phyloP scores from a whole-genome alignment of 2,329 filamentous ascomycete genomes.

The Fusarium mundagurra region DNA sequence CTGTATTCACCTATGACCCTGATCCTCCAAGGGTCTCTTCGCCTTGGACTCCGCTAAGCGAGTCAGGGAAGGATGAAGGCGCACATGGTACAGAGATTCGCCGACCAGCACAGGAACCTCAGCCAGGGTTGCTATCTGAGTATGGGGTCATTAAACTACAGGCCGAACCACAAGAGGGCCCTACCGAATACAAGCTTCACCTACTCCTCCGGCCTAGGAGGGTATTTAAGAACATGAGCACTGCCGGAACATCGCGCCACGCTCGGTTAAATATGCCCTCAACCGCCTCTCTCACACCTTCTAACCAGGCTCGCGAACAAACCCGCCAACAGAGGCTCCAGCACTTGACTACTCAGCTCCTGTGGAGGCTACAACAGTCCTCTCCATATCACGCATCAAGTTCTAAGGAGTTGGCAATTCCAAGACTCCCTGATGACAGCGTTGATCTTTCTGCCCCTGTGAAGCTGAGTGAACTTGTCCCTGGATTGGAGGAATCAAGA shows the following conservation, averaged over 20 bases:
- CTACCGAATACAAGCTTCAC: conserved; percentile 97
- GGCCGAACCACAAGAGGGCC: conserved; percentile 91
- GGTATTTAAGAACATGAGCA: conserved; percentile 77
- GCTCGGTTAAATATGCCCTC: conserved; percentile 26
- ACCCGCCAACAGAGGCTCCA: conserved; percentile 85
- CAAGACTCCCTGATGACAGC: conserved; percentile 75
- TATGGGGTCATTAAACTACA: conserved; percentile 80
- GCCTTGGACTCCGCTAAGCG: conserved; percentile 79
- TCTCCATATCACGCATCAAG: conserved; percentile 89
- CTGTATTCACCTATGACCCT: conserved; percentile 94
- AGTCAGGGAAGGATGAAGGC: conserved; percentile 49
- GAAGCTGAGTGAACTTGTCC: conserved; percentile 67
- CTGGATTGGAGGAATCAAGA: conserved; percentile 90
- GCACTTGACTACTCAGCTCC: conserved; percentile 90
- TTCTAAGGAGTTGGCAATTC: conserved; percentile 77
- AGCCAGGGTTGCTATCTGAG: conserved; percentile 61
- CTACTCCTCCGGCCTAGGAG: conserved; percentile 82
- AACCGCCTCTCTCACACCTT: conserved; percentile 53
- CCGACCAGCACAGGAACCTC: conserved; percentile 37
- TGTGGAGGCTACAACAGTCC: conserved; percentile 96
- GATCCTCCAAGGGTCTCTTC: conserved; percentile 89
- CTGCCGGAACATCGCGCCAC: conserved; percentile 47
- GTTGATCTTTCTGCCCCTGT: conserved; percentile 57
- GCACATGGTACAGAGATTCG: conserved; percentile 21
- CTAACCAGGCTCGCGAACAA: conserved; percentile 79